These are phyloP conservation scores for Flaveria floridana DNA, from an alignment of 140 eudicot genomes.

Conservation along the genomic window DNA sequence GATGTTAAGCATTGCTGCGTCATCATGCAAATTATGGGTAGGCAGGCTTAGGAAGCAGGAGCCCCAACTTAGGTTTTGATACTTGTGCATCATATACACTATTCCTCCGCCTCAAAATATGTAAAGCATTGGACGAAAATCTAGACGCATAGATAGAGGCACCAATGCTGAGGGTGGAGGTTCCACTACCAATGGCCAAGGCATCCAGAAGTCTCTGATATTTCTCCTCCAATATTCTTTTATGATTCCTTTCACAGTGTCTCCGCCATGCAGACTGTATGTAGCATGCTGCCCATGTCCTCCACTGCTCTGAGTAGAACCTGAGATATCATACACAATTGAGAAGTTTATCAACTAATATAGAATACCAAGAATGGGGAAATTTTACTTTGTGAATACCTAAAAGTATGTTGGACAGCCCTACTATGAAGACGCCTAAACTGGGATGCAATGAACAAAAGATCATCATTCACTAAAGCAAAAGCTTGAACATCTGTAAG, in stretches of 20 bases:
- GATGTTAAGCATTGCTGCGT: background rate
- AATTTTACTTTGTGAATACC: constrained; percentile 32
- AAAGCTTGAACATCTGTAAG: constrained; percentile 65
- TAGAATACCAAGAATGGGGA: background rate
- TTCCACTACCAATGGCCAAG: constrained; percentile 33
- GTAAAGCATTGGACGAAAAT: constrained; percentile 58
- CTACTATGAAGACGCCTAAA: constrained; percentile 57
- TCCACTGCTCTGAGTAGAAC: constrained; percentile 71
- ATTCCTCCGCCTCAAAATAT: constrained; percentile 33
- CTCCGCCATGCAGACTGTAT: constrained; percentile 68
- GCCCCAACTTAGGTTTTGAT: constrained; percentile 26
- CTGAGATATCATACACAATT: constrained; percentile 31
- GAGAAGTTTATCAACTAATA: background rate
- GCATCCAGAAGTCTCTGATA: constrained; percentile 40
- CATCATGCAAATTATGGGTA: constrained; percentile 52
- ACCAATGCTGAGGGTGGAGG: constrained; percentile 51
- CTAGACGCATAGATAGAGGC: constrained; percentile 56
- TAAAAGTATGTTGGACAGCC: constrained; percentile 52
- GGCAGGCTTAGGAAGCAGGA: constrained; percentile 45
- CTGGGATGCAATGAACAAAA: constrained; percentile 59
- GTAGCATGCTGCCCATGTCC: constrained; percentile 68
- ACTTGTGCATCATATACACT: background rate
- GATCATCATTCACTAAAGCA: constrained; percentile 56
- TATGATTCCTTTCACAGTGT: constrained; percentile 39
- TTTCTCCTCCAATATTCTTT: constrained; percentile 33